Base-by-base conservation (phyloP, 345 rosid species). In the Lepidium sativum region DNA sequence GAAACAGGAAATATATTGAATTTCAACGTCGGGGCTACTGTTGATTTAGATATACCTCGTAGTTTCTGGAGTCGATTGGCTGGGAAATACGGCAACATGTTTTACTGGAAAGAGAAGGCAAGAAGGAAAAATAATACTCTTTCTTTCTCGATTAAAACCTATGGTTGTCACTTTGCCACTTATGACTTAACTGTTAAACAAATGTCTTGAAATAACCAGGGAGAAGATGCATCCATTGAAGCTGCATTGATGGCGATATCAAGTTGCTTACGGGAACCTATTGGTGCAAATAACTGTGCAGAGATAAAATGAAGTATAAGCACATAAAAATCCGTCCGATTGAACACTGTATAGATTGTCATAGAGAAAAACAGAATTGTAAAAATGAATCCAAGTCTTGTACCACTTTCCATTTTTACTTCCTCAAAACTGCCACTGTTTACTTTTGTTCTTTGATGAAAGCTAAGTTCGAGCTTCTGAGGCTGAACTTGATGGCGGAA, bases 201-300 rank as follows among this genome's bases (percentile, higher is more conserved):
- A 27, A 5, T 63, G 52, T 20, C 61, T 54, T 50, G 51, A 54
- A 74, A 27, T 25, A 27, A 74, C 50, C 80, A 92, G 97, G 94
- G 98, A 23, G 97, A 92, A 76, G 96, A 92, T 78, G 85, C 82
- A 20, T 87, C 98, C 18, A 78, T 84, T 59, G 98, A 92, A 80
- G 88, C 94, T 75, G 97, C 96, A 42, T 89, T 86, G 18, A 80
- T 82, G 94, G 95, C 96, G 1, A 89, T 92, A 75, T 84, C 96
- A 38, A 83, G 70, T 75, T 89, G 96, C 77, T 76, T 92, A 78
- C 77, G 81, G 69, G 97, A 87, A 66, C 97, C 97, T 6, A 87
- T 79, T 23, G 89, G 75, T n/a, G n/a, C 89, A 39, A 82, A 77
- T 60, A 88, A 82, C 63, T 92, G 95, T 69, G 78, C 92, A 0